Evolutionary conservation across 176 grass and related monocot genomes (phyloP).

Genomic region (Oryza officinalis): DNA sequence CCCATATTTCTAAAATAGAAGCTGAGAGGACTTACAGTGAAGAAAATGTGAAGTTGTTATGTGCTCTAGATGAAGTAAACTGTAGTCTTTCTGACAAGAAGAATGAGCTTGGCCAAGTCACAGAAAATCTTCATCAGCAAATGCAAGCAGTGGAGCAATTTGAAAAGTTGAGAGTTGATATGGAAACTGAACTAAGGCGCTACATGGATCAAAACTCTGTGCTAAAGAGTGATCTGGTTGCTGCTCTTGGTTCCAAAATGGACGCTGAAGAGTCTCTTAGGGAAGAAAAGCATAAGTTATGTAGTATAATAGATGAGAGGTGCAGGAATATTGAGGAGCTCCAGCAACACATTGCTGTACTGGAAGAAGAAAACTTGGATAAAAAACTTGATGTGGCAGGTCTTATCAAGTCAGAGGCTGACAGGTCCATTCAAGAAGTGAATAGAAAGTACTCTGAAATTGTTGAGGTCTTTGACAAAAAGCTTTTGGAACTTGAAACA

Average conservation of each 20-base stretch:
- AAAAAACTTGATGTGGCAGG: constrained; percentile 43
- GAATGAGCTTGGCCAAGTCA: constrained; percentile 30
- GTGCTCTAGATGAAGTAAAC: constrained; percentile 50
- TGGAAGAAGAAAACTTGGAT: constrained; percentile 60
- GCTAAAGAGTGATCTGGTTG: constrained; percentile 48
- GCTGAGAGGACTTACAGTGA: constrained; percentile 39
- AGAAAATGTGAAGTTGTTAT: constrained; percentile 44
- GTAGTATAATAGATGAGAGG: constrained; percentile 45
- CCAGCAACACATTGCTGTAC: constrained; percentile 27
- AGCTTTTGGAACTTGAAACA: constrained; percentile 47
- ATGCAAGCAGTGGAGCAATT: constrained; percentile 40
- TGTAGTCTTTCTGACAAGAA: constrained; percentile 42
- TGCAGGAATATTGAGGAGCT: constrained; percentile 48
- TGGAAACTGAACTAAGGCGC: constrained; percentile 42
- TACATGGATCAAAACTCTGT: constrained; percentile 41
- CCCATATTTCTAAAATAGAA: constrained; percentile 46
- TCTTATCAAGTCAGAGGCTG: constrained; percentile 47
- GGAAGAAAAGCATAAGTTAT: constrained; percentile 53
- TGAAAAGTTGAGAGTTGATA: constrained; percentile 42
- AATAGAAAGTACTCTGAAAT: constrained; percentile 46
- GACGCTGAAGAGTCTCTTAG: constrained; percentile 35
- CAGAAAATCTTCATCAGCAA: constrained; percentile 41
- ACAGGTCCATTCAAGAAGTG: constrained; percentile 41
- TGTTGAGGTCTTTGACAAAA: constrained; percentile 43
- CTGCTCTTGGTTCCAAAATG: constrained; percentile 42